phyloP scores from a whole-genome alignment of 495 filamentous ascomycete genomes.

The Daldinia vernicosa region DNA sequence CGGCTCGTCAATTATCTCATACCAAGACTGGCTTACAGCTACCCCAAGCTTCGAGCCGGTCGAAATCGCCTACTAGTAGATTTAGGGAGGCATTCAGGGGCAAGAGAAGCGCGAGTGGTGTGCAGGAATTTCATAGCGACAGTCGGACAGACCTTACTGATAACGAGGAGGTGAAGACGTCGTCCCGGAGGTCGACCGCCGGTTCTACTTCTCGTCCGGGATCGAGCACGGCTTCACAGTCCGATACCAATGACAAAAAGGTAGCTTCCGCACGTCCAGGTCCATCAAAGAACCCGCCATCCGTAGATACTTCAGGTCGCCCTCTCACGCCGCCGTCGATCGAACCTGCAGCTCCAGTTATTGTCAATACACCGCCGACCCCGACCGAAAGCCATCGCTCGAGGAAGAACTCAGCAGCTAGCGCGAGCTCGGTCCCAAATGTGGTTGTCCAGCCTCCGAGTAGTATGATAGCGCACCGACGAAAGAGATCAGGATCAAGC shows the following conservation, averaged over 20 bases:
- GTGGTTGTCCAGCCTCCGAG: conserved; percentile 57
- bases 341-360: conserved; percentile 55
- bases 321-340: conserved; percentile 56
- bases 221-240: conserved; percentile 31
- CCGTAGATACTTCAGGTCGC: conserved; percentile 47
- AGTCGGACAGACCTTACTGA: conserved; percentile 33
- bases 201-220: conserved; percentile 25
- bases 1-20: conserved; percentile 33
- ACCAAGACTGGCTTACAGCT: conserved; percentile 49
- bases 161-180: conserved; percentile 36
- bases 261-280: conserved; percentile 41
- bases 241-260: conserved; percentile 40
- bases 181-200: conserved; percentile 24
- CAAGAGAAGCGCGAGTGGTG: conserved; percentile 43
- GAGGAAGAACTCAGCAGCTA: conserved; percentile 41
- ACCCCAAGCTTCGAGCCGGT: conserved; percentile 50
- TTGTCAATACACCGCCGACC: conserved; percentile 67
- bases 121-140: conserved; percentile 22
- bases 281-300: conserved; percentile 44
- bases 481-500: conserved; percentile 67
- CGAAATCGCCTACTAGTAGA: conserved; percentile 57
- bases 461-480: conserved; percentile 75
- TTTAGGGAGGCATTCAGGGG: conserved; percentile 57
- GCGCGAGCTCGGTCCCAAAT: conserved; percentile 38
- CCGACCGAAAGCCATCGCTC: conserved; percentile 54